These are phyloP conservation scores for Pyronema domesticum DNA, from an alignment of 495 filamentous ascomycete species.

Conservation along the genomic window DNA sequence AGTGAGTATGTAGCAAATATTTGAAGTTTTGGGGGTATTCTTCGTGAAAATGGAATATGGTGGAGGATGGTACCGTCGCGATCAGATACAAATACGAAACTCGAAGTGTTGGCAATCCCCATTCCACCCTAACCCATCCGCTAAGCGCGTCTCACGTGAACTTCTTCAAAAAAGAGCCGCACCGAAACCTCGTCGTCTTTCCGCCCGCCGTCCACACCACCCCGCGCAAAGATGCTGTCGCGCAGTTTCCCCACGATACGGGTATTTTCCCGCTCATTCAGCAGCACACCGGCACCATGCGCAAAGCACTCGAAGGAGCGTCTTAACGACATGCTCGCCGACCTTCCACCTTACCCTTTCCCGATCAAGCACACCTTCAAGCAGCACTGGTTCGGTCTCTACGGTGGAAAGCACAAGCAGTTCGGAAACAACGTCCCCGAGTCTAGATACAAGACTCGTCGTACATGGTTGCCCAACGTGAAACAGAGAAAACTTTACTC, in stretches of 20 bases:
- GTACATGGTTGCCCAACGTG: constrained; percentile 78
- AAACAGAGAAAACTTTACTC: constrained; percentile 59
- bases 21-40: too few species aligned
- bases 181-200: too few species aligned
- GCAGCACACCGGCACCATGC: constrained; percentile 9
- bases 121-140: too few species aligned
- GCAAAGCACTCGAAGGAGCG: constrained; percentile 28
- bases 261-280: constrained; percentile 13
- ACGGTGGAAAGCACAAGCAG: constrained; percentile 56
- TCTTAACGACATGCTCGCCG: constrained; percentile 22
- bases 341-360: constrained; percentile 63
- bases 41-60: too few species aligned
- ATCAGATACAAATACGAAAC: too few species aligned
- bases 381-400: constrained; percentile 73
- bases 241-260: neutral
- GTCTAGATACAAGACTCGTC: constrained; percentile 62
- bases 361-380: constrained; percentile 65
- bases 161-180: too few species aligned
- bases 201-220: too few species aligned
- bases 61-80: too few species aligned
- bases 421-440: constrained; percentile 84
- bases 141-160: too few species aligned
- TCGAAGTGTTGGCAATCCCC: too few species aligned
- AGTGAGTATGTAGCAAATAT: neutral
- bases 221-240: too few species aligned